Conservation (phyloP, 2,329 filamentous ascomycete species). For the Simplicillium aogashimaense region DNA sequence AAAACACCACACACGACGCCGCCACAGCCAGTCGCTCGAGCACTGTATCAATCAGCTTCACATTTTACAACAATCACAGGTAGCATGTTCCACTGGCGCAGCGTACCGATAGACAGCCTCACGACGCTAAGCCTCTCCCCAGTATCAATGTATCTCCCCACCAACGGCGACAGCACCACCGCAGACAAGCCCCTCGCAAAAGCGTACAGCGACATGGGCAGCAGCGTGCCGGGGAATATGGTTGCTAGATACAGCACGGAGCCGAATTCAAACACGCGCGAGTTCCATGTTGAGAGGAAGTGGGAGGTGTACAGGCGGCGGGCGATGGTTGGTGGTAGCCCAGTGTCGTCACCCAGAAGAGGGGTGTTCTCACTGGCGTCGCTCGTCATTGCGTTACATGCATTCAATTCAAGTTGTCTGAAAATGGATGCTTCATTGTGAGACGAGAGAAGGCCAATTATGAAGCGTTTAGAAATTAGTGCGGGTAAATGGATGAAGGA, state of each 20-base stretch:
- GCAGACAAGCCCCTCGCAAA: conserved; percentile 48
- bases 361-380: no score
- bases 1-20: conserved; percentile 35
- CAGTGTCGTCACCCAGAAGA: no score
- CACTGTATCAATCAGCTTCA: conserved; percentile 10
- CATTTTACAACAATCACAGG: not conserved
- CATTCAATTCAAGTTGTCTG: no score
- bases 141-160: conserved; percentile 51
- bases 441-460: no score
- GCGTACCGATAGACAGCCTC: conserved; percentile 34
- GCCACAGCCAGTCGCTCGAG: conserved; percentile 33
- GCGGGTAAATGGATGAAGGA: no score
- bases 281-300: conserved; percentile 54
- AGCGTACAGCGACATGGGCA: conserved; percentile 61
- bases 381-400: no score
- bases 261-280: conserved; percentile 53
- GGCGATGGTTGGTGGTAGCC: conserved; percentile 2
- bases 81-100: not conserved
- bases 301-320: conserved; percentile 46
- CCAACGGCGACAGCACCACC: conserved; percentile 44
- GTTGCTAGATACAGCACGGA: conserved; percentile 48
- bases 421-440: no score
- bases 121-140: conserved; percentile 39
- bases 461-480: no score
- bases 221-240: conserved; percentile 47